These are phyloP conservation scores for Nigrospora sphaerica DNA, from an alignment of 2,329 filamentous ascomycete genomes.

Conservation along the genomic window DNA sequence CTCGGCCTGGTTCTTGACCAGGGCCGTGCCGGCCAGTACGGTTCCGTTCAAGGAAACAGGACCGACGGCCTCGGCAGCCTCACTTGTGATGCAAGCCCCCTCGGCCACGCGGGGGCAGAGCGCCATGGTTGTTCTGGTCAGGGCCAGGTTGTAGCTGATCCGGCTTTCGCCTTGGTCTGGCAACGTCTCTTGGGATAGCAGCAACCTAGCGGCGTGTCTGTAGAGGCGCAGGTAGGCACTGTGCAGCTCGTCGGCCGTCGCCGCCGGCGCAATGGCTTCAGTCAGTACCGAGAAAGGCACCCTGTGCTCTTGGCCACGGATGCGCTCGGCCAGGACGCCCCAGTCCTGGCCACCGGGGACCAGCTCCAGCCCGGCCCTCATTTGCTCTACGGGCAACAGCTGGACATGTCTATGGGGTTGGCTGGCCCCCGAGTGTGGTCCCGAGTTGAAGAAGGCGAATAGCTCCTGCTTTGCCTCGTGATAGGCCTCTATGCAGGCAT, in stretches of 20 bases:
- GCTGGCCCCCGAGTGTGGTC: constrained; percentile 60
- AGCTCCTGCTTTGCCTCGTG: constrained; percentile 29
- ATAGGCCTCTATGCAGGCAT: constrained; percentile 55
- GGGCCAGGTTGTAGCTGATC: constrained; percentile 59
- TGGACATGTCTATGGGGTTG: constrained; percentile 68
- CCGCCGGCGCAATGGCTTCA: constrained; percentile 25
- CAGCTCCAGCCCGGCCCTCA: constrained; percentile 45
- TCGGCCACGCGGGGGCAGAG: constrained; percentile 48
- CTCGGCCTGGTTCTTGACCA: constrained; percentile 52
- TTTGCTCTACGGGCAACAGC: constrained; percentile 57
- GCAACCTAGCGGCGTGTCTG: constrained; percentile 26
- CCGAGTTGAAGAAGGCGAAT: constrained; percentile 66
- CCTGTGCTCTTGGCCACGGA: constrained; percentile 14
- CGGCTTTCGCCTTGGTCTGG: constrained; percentile 30
- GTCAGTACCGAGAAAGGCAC: constrained; percentile 38
- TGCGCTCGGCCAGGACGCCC: constrained; percentile 38
- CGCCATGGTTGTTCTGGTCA: constrained; percentile 47
- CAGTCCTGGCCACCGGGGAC: constrained; percentile 26
- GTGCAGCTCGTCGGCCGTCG: constrained; percentile 29
- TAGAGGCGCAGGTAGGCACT: constrained; percentile 41
- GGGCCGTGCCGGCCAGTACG: constrained; percentile 54
- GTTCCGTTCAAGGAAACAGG: constrained; percentile 52
- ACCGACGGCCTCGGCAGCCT: constrained; percentile 27
- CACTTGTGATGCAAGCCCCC: constrained; percentile 26
- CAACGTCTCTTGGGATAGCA: constrained; percentile 8